Base-by-base conservation (phyloP, 1,139 yeast genomes). In the Yamadazyma songkhlaensis region DNA sequence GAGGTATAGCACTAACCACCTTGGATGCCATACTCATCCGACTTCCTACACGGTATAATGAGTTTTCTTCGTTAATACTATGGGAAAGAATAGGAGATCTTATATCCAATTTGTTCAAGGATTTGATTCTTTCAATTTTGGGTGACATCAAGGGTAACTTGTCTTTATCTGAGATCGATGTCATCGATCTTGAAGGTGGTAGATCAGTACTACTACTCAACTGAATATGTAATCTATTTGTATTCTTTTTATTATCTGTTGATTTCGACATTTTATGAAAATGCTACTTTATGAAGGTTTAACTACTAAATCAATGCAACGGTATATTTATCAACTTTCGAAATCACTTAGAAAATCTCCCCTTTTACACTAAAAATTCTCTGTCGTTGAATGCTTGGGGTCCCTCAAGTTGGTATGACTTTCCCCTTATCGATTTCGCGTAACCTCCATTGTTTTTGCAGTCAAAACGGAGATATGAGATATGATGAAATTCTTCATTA, bases 101-200 rank as follows among this genome's bases (percentile, higher is more conserved):
- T 4, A 55, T 45, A 32, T 56, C 58, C 6, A 57, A 39, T 32
- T 52, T 56, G n/a, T 51, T 52, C 11, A 58, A 36, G 4, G 62
- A 55, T 38, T 47, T 54, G 25, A 57, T 56, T 33, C 49, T 40
- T 21, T 46, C 37, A 12, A 51, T 25, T 21, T 37, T 37, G 2
- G 20, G 13, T 15, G 20, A 17, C 20, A 17, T 17, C 6, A 17
- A 6, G 4, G 20, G 20, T 4, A 5, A 6, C 8, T 27, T 27
- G 17, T 27, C 29, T n/a, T 9, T 27, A 9, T 27, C 14, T 6
- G 17, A 8, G 6, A 15, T 27, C 17, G 29, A 9, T 4, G 10
- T 4, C 4, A 33, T 22, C 2, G 47, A 43, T 2, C 40, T 43
- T 10, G 43, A 27, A 13, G 47, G 45, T 17, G 20, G 20, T 6